Evolutionary conservation across 2,329 filamentous ascomycete species (phyloP), one percentile per base, ranked within the genome.

Genomic region (Bisporella sp.): DNA sequence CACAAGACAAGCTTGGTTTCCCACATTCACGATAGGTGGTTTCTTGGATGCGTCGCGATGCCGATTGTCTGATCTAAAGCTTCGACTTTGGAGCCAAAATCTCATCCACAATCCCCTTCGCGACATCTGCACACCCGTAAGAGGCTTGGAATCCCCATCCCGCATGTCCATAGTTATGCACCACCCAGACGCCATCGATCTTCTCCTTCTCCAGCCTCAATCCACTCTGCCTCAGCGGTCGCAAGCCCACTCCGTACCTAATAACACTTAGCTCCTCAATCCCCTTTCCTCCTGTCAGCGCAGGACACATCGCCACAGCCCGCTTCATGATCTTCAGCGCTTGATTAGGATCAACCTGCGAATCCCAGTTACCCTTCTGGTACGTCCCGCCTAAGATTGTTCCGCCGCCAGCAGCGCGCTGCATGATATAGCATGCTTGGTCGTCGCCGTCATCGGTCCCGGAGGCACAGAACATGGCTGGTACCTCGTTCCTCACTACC

Each of bases 101-200:
- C 65, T 85, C 78, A 41, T 78, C 76, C 5, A 89, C 84, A 65
- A 91, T 68, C 65, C 80, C 76, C 2, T 85, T 76, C 0, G 82
- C 84, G 33, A 76, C 72, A 61, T 84, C 74, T 0, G 86, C 80
- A 65, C 85, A 89, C 1, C 87, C 87, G 66, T 85, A 92, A 5
- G 73, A 77, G 30, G 70, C 69, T 59, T 81, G 78, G 57, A 79
- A 87, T 4, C 84, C 84, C 67, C 77, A 79, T 0, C 79, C 79
- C 8, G 74, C 79, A 64, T 81, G 77, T 1, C 79, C 79, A 64
- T 82, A 82, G 54, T 79, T 78, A 63, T 84, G 81, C 41, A 84
- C 77, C 3, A 82, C 74, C 60, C 71, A 72, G 2, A 75, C 66
- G 3, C 72, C 75, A 47, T 73, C 69, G 41, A 86, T 73, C 40